Base-by-base conservation (phyloP, 768 basidiomycete genomes). In the Hypholoma sublateritium region DNA sequence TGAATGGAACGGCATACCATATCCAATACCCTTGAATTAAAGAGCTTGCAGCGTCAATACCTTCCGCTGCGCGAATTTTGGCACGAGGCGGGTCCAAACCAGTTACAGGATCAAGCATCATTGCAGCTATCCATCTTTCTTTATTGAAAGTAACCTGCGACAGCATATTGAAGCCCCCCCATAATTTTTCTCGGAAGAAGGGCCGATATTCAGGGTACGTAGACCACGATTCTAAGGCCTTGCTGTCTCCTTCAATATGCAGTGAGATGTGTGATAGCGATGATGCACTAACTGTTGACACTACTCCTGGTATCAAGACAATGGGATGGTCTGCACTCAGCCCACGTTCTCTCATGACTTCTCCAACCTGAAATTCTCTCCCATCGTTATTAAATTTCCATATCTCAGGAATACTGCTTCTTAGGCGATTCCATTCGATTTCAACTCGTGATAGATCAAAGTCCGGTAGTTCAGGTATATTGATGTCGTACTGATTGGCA, bases 11-110 rank as follows among this genome's bases (percentile, higher is more conserved):
- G 25, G 25, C 74, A 52, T 65, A 87, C 93, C 94, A 96, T 52
- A 96, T 85, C 95, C 95, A 98, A 68, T 95, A 99, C 1, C 95
- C 94, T 67, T 88, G 86, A 55, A 94, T 84, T 62, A 93, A 89
- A 62, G 80, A 87, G 60, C 89, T 91, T 2, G 93, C 95, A 0
- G 93, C 93, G 66, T 93, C 90, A 19, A 96, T 85, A 0, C 95
- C 95, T 70, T 97, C 92, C 0, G 93, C 93, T 12, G 95, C 93
- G 35, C 96, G 80, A 56, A 98, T 85, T 69, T 93, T 97, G 44
- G 84, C 85, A 14, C 85, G 88, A 0, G 86, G 83, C 3, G 93
- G 91, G 66, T 99, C 96, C 5, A 99, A 78, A 0, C 96, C 96
- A 0, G 95, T 97, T 16, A 87, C 77, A 0, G 92, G 89, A 69